A percentile compares a stretch with the other conserved stretches of the same genome.
phyloP scores from a whole-genome alignment of 495 filamentous ascomycete genomes.

The Cairneyella variabilis region DNA sequence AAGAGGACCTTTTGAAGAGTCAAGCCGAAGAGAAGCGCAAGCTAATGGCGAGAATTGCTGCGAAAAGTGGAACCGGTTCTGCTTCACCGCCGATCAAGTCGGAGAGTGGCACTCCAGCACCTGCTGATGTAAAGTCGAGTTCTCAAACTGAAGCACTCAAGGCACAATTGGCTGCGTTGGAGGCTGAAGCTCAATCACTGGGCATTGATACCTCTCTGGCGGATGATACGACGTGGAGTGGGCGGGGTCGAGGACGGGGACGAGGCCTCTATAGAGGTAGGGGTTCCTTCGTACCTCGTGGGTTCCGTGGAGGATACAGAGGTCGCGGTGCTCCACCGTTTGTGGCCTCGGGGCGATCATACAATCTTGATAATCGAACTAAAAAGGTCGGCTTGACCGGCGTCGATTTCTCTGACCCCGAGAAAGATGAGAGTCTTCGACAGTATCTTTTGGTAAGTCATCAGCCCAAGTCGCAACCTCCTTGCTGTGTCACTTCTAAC shows the following conservation, averaged over 20 bases:
- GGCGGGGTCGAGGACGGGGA: slow-evolving; percentile 42
- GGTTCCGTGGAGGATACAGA: slow-evolving; percentile 45
- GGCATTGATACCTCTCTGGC: slow-evolving; percentile 60
- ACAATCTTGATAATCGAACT: slow-evolving; percentile 84
- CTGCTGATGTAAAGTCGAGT: slow-evolving; percentile 41
- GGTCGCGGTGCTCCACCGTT: slow-evolving; percentile 49
- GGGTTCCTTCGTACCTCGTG: slow-evolving; percentile 42
- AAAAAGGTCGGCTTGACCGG: slow-evolving; percentile 71
- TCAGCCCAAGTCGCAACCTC: not conserved
- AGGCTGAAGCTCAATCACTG: slow-evolving; percentile 78
- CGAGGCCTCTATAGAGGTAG: slow-evolving; percentile 41
- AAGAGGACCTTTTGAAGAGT: slow-evolving; percentile 68
- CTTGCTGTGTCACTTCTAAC: slow-evolving; percentile 16
- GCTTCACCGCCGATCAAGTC: slow-evolving; percentile 34
- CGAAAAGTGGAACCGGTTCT: slow-evolving; percentile 32
- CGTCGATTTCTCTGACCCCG: slow-evolving; percentile 57
- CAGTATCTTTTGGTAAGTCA: slow-evolving; percentile 78
- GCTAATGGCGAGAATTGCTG: slow-evolving; percentile 59
- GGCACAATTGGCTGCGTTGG: slow-evolving; percentile 75
- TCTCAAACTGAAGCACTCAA: slow-evolving; percentile 64
- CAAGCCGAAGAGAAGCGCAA: slow-evolving; percentile 73
- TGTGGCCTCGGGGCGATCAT: slow-evolving; percentile 50
- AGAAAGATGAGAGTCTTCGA: slow-evolving; percentile 78
- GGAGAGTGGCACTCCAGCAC: slow-evolving; percentile 24
- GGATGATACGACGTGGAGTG: slow-evolving; percentile 32